Percentiles rank a stretch among this genome's conserved stretches.
phyloP scores from a whole-genome alignment of 495 filamentous ascomycete genomes.

The Aspergillus haitiensis region DNA sequence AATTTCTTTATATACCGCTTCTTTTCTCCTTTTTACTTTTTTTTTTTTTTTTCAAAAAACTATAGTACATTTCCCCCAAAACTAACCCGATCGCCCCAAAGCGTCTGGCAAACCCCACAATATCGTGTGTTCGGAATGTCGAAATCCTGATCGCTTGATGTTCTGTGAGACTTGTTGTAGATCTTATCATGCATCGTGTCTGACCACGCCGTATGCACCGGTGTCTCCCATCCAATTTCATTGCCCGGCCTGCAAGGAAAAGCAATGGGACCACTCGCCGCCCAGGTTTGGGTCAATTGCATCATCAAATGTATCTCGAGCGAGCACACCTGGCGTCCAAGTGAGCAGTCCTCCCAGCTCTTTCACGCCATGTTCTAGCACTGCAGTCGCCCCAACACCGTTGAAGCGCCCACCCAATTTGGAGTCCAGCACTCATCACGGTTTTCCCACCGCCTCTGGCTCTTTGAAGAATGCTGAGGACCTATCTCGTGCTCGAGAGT shows the following conservation, averaged over 20 bases:
- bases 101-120: slow-evolving; percentile 35
- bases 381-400: background rate
- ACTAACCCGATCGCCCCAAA: slow-evolving; percentile 7
- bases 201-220: slow-evolving; percentile 15
- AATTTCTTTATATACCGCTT: background rate
- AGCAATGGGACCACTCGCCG: slow-evolving; percentile 29
- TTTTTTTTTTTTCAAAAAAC: background rate
- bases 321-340: slow-evolving; percentile 17
- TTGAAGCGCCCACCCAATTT: background rate
- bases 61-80: background rate
- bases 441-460: background rate
- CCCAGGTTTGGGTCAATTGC: slow-evolving; percentile 19
- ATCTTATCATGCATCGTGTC: slow-evolving; percentile 36
- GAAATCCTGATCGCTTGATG: slow-evolving; percentile 31
- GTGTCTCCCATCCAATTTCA: slow-evolving; percentile 16
- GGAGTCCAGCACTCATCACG: background rate
- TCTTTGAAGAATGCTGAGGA: background rate
- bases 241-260: slow-evolving; percentile 30
- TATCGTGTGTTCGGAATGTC: slow-evolving; percentile 35
- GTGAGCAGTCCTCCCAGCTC: slow-evolving; percentile 10
- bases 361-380: background rate
- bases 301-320: slow-evolving; percentile 17
- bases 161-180: slow-evolving; percentile 37
- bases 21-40: background rate
- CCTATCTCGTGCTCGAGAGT: slow-evolving; percentile 16